Conservation (phyloP, 164 flowering plant species). For the Kalanchoe fedtschenkoi region DNA sequence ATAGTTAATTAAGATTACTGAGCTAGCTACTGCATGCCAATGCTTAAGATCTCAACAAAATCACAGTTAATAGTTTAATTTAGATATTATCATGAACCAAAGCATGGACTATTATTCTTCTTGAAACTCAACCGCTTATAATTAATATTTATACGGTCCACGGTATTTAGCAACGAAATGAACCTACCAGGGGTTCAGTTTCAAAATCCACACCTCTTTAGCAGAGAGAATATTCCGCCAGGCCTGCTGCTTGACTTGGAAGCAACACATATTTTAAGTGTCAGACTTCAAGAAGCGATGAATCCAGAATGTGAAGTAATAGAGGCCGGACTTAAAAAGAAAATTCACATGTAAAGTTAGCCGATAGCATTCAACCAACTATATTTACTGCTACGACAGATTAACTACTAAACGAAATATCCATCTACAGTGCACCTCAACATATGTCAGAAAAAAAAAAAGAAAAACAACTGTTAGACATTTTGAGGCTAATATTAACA, state of each 20-base stretch:
- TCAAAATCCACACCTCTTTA: neutral
- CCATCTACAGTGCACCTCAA: no score
- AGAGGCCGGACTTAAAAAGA: no score
- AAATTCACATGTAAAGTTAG: conserved; percentile 1
- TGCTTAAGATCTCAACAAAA: neutral
- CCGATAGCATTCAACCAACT: neutral
- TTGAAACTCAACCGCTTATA: neutral
- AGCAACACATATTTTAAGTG: neutral
- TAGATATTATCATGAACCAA: neutral
- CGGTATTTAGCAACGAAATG: no score
- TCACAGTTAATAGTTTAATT: neutral
- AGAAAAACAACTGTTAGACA: no score
- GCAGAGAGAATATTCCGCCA: neutral
- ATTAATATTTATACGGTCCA: no score
- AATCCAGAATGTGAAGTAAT: neutral
- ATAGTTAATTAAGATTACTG: no score
- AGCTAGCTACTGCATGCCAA: no score
- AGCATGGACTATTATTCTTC: neutral
- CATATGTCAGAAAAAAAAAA: no score
- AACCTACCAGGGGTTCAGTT: no score
- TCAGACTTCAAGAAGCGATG: neutral
- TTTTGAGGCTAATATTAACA: no score
- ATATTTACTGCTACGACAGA: neutral
- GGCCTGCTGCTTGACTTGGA: neutral
- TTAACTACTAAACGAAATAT: neutral